Base-by-base conservation (phyloP, 2,329 filamentous ascomycete genomes). In the Nectriaceae sp. region DNA sequence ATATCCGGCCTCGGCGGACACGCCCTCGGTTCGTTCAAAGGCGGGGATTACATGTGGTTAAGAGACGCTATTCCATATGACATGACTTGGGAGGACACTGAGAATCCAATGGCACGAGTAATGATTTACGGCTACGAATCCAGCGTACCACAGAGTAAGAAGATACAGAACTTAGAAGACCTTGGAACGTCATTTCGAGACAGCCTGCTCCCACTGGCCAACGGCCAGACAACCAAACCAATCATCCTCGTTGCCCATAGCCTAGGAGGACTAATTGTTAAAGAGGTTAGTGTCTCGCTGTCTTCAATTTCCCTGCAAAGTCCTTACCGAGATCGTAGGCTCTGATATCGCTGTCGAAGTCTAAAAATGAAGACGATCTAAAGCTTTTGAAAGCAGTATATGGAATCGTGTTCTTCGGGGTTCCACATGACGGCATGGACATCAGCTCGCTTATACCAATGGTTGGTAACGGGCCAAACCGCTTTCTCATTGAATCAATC, bases 1-100 rank as follows among this genome's bases (percentile, higher is more conserved):
- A 22, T 55, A 13, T 42, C 43, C 16, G 61, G 58, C 2, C 55
- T 65, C 10, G 58, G 58, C 11, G 54, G 58, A 1, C 62, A 65
- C 36, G 61, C 62, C 3, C 66, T 61, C 19, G 59, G 58, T 4
- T 67, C 64, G 2, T 67, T 67, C 47, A 65, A 65, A 42, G 49
- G 43, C 11, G 55, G 55, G 2, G 15, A 38, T 4, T 47, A 62
- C 31, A 64, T 66, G 63, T 67, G 65, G 65, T 49, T 67, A 13
- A 55, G 59, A 20, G 64, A 67, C 44, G 24, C 56, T 1, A 57
- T 67, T 3, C 55, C 56, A 2, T 20, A 48, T 6, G 52, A 65
- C 40, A 19, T 66, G 11, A 29, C 15, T 4, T n/a, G 21, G 5
- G 37, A 44, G 15, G 36, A 15, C 8, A 38, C 38, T 5, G 24